Conservation (phyloP, 2,329 filamentous ascomycete species). For the Gnomoniopsis smithogilvyi region DNA sequence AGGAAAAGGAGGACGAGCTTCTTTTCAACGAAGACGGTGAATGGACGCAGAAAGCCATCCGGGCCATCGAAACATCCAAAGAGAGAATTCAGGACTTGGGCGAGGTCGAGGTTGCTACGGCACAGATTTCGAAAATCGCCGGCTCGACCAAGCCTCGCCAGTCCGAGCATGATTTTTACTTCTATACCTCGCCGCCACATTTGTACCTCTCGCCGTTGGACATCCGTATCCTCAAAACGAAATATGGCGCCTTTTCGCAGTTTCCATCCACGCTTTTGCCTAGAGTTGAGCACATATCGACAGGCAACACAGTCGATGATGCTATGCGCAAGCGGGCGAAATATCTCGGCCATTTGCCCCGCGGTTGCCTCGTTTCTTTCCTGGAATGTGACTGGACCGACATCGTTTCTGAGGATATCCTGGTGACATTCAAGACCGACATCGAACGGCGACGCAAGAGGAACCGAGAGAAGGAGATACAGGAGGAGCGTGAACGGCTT, state of each 20-base stretch:
- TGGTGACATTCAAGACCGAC: conserved; percentile 74
- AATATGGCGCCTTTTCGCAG: conserved; percentile 76
- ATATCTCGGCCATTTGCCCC: conserved; percentile 81
- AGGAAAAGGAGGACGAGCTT: conserved; percentile 85
- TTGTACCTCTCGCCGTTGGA: conserved; percentile 88
- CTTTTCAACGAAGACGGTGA: conserved; percentile 91
- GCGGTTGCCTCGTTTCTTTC: conserved; percentile 88
- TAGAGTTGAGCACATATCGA: conserved; percentile 83
- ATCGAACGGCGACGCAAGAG: conserved; percentile 72
- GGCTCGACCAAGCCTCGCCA: conserved; percentile 20
- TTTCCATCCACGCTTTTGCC: conserved; percentile 87
- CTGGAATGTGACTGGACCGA: conserved; percentile 95
- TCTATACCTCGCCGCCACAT: conserved; percentile 84
- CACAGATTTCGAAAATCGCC: conserved; percentile 21
- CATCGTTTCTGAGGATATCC: conserved; percentile 70
- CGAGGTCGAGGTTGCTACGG: conserved; percentile 24
- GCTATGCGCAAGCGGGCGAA: conserved; percentile 78
- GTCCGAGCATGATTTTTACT: conserved; percentile 64
- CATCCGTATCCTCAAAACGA: conserved; percentile 86
- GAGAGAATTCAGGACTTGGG: conserved; percentile 60
- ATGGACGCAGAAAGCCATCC: conserved; percentile 84
- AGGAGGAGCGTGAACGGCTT: conserved; percentile 81
- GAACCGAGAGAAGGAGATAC: conserved; percentile 77
- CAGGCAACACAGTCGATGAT: conserved; percentile 84
- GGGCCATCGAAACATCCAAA: conserved; percentile 69